Conservation (phyloP, 495 filamentous ascomycete genomes). For the Aspergillus sclerotioniger region DNA sequence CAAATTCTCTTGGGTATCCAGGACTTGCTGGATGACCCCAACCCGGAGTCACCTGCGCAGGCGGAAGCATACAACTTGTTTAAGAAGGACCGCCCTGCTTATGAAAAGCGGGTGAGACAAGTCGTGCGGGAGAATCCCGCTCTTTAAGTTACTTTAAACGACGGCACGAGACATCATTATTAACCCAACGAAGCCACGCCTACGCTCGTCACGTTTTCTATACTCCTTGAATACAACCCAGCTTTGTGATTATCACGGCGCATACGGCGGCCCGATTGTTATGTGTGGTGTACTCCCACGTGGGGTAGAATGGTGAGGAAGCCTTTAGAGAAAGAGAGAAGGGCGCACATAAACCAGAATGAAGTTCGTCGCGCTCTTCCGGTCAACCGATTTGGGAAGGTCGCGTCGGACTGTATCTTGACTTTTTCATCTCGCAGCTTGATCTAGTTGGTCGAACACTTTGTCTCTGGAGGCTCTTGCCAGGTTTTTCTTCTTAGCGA, state of each 20-base stretch:
- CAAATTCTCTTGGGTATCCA: constrained; percentile 95
- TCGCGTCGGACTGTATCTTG: constrained; percentile 3
- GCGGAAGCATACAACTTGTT: constrained; percentile 97
- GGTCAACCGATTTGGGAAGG: background rate
- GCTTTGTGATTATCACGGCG: constrained; percentile 3
- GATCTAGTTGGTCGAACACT: constrained; percentile 9
- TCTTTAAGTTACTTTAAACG: constrained; percentile 37
- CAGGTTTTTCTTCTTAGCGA: constrained; percentile 18
- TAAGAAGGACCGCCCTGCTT: constrained; percentile 83
- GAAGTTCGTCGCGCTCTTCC: background rate
- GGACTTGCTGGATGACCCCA: constrained; percentile 92
- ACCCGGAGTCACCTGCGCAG: constrained; percentile 94
- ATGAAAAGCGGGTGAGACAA: constrained; percentile 81
- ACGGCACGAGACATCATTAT: background rate
- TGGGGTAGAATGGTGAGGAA: constrained; percentile 8
- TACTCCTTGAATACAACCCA: constrained; percentile 3
- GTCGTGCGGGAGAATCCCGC: constrained; percentile 86
- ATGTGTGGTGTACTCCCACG: constrained; percentile 3
- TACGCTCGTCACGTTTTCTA: background rate
- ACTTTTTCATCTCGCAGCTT: constrained; percentile 4
- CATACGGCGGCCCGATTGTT: constrained; percentile 11
- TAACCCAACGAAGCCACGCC: background rate
- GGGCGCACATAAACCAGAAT: background rate
- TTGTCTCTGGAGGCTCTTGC: constrained; percentile 2
- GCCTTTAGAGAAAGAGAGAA: background rate